Base-by-base conservation (phyloP, 2,329 filamentous ascomycete species). In the Penicillium verrucosum region DNA sequence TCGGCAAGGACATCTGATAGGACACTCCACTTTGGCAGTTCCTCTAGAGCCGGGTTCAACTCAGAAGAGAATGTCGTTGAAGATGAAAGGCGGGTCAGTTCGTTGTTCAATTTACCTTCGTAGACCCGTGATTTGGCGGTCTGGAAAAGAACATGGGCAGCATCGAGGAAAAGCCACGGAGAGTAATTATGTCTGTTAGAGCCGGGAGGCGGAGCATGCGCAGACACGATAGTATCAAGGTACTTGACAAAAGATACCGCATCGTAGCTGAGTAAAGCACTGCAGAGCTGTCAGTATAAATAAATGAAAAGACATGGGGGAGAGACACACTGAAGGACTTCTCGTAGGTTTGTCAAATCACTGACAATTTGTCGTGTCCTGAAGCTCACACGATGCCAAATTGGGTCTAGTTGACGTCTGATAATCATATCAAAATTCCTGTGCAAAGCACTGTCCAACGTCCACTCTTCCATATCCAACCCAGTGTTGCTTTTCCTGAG, bases 401-500 rank as follows among this genome's bases (percentile, higher is more conserved):
- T 92, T 5, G 93, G 92, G 69, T 97, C 92, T 18, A 99, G 79
- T 73, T 99, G 94, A 56, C 92, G 84, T 60, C 93, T 84, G 49
- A 99, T 86, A 54, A 92, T 88, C 58, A 89, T 80, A 71, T 97
- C 94, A 72, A 99, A 99, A 67, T 92, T 96, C 69, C 89, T 90
- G 63, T 97, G 89, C 59, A 97, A 77, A 36, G 93, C 93, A 69
- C 90, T 97, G 73, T 97, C 93, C 18, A 96, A 80, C 48, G 91
- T 97, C 93, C 93, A 97, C 68, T 97, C 92, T 58, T 95, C 92
- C 86, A 97, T 92, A 65, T 97, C 93, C 7, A 99, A 79, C 2
- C 92, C 92, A 1, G 86, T 83, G 68, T 97, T 97, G 18, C 86
- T 85, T 76, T 96, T 97, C 72, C 93, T 95, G 42, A 99, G 82